Base-by-base conservation (phyloP, 129 eudicot species). In the Helianthus annuus region DNA sequence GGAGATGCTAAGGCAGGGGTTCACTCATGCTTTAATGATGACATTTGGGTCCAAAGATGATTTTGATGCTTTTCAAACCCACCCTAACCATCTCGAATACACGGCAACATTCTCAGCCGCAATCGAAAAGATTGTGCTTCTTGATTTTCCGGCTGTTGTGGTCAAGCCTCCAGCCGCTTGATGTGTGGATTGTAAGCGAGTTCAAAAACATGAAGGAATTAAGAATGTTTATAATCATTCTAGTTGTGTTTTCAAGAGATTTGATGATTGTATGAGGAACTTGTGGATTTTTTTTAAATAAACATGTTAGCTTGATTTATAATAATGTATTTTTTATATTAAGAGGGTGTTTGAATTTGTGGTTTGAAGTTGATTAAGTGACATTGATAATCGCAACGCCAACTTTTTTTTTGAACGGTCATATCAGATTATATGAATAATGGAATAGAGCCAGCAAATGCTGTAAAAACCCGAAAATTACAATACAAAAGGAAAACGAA, bases 1-100 rank as follows among this genome's bases (percentile, higher is more conserved):
- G 54, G 96, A 94, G 64, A 88, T 90, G 89, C 84, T 90, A 0
- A 90, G 88, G 76, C 99, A 94, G 72, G 99, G 94, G 1, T 88
- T 85, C 58, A 94, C 96, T 4, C 99, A 90, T 81, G 96, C 96
- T 46, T 78, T 94, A 81, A 71, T 94, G 85, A 85, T 94, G 89
- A 86, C 99, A 77, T 94, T 94, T 79, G 72, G 66, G 63, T 84
- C 77, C 78, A 90, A 90, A 66, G 99, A 94, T 10, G 94, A 90
- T 19, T 94, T 82, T 72, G 70, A 67, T 17, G 84, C 84, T 11
- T 94, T 85, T 39, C 69, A 73, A 15, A 19, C 79, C 45, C 96
- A 90, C 75, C 99, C 97, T 0, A 83, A 83, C 15, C 97, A 90
- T 72, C 75, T 73, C 7, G 89, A 90, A 22, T 86, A 85, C 66